Percentiles rank a stretch among this genome's conserved stretches.
Evolutionary conservation across 345 rosid species (phyloP).

Genomic region (Eucalyptus pauciflora): DNA sequence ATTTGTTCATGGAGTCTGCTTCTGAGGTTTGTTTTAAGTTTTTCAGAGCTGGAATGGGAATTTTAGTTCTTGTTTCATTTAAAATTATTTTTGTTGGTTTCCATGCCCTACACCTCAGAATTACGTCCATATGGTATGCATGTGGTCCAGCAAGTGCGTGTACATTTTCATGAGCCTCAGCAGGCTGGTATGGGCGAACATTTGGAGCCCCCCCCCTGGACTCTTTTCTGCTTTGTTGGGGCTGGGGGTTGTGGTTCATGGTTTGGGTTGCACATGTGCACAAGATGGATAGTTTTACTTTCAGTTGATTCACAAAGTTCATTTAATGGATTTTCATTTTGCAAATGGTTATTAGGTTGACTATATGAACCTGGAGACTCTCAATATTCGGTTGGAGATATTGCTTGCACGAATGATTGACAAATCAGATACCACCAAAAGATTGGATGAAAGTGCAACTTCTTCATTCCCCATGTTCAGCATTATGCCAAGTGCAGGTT

Average conservation of each 20-base stretch:
- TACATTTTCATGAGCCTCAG: background rate
- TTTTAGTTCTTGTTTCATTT: background rate
- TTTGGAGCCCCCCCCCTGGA: background rate
- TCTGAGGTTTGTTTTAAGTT: background rate
- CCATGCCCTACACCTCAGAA: background rate
- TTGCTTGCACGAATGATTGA: background rate
- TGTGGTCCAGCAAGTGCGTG: background rate
- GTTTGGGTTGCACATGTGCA: background rate
- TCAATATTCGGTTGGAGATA: background rate
- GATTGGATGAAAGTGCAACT: background rate
- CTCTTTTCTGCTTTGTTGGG: background rate
- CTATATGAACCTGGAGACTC: conserved; percentile 5
- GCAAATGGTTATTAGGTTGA: conserved; percentile 2
- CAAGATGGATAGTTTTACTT: background rate
- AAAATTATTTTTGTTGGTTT: background rate
- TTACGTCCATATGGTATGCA: background rate
- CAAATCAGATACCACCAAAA: background rate
- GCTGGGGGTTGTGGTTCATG: background rate
- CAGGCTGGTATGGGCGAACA: background rate
- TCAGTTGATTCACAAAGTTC: background rate
- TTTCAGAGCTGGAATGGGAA: background rate
- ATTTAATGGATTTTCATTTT: background rate
- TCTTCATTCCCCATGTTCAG: background rate
- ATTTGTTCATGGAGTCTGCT: background rate
- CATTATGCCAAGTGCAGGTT: background rate